Percentiles rank a stretch among this genome's conserved stretches.
phyloP scores from a whole-genome alignment of 2,329 filamentous ascomycete species.

The Talaromyces sp. region DNA sequence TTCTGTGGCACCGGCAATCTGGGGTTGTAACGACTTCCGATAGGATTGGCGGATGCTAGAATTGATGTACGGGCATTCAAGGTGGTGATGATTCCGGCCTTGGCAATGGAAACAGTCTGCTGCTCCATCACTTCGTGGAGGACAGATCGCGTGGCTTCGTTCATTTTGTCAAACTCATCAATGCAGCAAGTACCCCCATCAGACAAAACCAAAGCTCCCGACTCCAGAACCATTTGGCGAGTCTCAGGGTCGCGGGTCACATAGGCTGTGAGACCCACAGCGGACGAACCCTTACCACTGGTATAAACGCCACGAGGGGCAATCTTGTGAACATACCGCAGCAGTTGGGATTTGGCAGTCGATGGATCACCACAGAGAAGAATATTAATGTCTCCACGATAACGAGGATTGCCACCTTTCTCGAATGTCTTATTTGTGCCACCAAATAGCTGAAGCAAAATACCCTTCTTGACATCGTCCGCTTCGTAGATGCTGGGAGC shows the following conservation, averaged over 20 bases:
- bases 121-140: slow-evolving; percentile 82
- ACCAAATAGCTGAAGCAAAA: slow-evolving; percentile 92
- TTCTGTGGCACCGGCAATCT: slow-evolving; percentile 96
- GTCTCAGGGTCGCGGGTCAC: slow-evolving; percentile 75
- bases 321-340: slow-evolving; percentile 96
- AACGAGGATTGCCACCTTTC: slow-evolving; percentile 92
- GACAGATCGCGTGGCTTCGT: slow-evolving; percentile 71
- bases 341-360: slow-evolving; percentile 91
- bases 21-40: slow-evolving; percentile 96
- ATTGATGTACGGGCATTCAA: slow-evolving; percentile 95
- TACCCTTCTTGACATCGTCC: slow-evolving; percentile 99
- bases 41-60: slow-evolving; percentile 94
- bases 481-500: slow-evolving; percentile 96
- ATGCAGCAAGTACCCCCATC: slow-evolving; percentile 78
- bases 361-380: slow-evolving; percentile 96
- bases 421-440: slow-evolving; percentile 98
- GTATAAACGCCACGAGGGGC: slow-evolving; percentile 84
- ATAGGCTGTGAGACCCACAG: slow-evolving; percentile 76
- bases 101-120: slow-evolving; percentile 76
- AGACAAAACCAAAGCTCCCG: slow-evolving; percentile 71
- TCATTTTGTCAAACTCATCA: slow-evolving; percentile 82
- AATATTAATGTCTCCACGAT: slow-evolving; percentile 96
- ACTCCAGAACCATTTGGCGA: slow-evolving; percentile 72
- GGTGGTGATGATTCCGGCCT: slow-evolving; percentile 80
- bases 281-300: slow-evolving; percentile 74